Conservation (phyloP, 139 green algal genomes). For the Ulvella scutata region DNA sequence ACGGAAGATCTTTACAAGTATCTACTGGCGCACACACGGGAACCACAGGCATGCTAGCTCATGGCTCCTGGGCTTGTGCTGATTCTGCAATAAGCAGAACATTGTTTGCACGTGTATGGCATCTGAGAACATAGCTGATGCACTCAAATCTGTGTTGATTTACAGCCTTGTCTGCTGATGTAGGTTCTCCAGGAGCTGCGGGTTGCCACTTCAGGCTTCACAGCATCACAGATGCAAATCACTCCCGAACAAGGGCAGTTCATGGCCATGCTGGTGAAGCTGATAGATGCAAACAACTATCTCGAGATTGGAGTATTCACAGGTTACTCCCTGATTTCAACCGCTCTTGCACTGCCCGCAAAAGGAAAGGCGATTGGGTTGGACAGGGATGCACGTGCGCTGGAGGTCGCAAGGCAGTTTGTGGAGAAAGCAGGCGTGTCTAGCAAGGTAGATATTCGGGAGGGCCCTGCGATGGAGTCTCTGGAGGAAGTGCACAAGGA, state of each 20-base stretch:
- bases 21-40: slow-evolving; percentile 46
- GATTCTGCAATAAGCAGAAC: neutral
- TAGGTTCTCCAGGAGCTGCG: slow-evolving; percentile 36
- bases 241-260: slow-evolving; percentile 71
- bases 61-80: neutral
- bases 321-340: slow-evolving; percentile 16
- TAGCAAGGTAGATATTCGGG: slow-evolving; percentile 10
- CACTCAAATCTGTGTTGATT: neutral
- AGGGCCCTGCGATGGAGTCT: slow-evolving; percentile 23
- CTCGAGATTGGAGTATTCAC: slow-evolving; percentile 76
- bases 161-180: no score
- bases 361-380: slow-evolving; percentile 55
- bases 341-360: slow-evolving; percentile 39
- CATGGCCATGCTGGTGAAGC: slow-evolving; percentile 48
- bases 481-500: slow-evolving; percentile 22
- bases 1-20: slow-evolving; percentile 37
- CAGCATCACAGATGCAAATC: slow-evolving; percentile 44
- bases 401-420: slow-evolving; percentile 51
- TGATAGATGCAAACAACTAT: slow-evolving; percentile 18
- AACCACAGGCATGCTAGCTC: slow-evolving; percentile 19
- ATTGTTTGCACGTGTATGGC: neutral
- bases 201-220: slow-evolving; percentile 30
- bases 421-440: slow-evolving; percentile 50
- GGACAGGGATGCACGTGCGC: slow-evolving; percentile 45
- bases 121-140: neutral